Evolutionary conservation across 495 filamentous ascomycete species (phyloP).

Genomic region (Cudoniella acicularis): DNA sequence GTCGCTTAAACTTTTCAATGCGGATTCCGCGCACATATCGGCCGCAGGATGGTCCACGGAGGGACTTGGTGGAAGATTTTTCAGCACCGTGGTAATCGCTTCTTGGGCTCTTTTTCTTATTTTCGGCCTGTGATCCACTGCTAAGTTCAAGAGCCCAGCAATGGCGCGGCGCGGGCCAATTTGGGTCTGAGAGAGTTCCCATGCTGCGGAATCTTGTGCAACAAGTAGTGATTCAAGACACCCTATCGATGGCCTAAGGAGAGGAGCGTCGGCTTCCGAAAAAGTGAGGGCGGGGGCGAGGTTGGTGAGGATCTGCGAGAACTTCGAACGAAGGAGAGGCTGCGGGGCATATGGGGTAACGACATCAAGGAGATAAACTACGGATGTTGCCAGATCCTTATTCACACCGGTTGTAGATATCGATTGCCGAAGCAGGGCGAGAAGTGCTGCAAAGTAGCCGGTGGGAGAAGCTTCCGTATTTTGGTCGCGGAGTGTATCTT

Average conservation of each 20-base stretch:
- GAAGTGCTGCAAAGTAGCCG: conserved; percentile 92
- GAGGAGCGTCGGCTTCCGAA: conserved; percentile 79
- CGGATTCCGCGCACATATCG: conserved; percentile 91
- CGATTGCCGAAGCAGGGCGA: conserved; percentile 79
- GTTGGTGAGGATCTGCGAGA: conserved; percentile 83
- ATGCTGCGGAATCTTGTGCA: conserved; percentile 81
- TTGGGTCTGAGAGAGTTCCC: conserved; percentile 78
- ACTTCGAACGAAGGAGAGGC: conserved; percentile 84
- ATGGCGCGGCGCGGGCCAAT: conserved; percentile 86
- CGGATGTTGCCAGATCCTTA: conserved; percentile 79
- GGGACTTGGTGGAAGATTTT: conserved; percentile 80
- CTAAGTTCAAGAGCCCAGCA: conserved; percentile 77
- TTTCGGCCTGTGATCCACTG: conserved; percentile 87
- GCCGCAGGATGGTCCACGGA: conserved; percentile 88
- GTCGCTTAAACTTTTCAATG: conserved; percentile 69
- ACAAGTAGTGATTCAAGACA: conserved; percentile 83
- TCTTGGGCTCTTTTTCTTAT: conserved; percentile 94
- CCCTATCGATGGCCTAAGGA: conserved; percentile 85
- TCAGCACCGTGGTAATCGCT: conserved; percentile 76
- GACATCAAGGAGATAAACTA: conserved; percentile 93
- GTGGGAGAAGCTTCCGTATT: conserved; percentile 78
- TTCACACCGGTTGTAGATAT: conserved; percentile 63
- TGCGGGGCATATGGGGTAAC: conserved; percentile 78
- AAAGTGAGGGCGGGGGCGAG: conserved; percentile 79
- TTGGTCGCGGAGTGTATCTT: conserved; percentile 85